Evolutionary conservation across 192 early-diverging fungal genomes (phyloP), one percentile per base, ranked within the genome.

Genomic region (Backusella mclennaniae): DNA sequence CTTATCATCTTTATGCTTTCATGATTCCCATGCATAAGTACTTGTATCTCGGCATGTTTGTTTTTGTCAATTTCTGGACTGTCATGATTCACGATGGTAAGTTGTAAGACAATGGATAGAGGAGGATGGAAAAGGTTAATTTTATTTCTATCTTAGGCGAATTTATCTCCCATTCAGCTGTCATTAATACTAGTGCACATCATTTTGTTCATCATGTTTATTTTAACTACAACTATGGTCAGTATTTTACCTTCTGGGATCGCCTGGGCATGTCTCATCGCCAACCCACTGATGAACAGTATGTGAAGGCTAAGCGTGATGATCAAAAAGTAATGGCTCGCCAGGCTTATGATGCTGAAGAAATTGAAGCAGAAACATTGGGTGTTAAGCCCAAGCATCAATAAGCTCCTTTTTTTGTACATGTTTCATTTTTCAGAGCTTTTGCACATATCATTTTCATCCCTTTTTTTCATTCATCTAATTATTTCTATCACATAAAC

Each of bases 171-270:
- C 86, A 84, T 67, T 89, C 90, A 70, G 74, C 87, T 0, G 78
- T 91, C 46, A 89, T 98, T 75, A 98, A 98, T 80, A 90, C 92
- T 17, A 91, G 95, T 3, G 98, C 98, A 9, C 98, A 99, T 79
- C 98, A 99, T 79, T 91, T 95, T n/a, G 90, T 99, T 36, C 98
- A 99, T 78, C 98, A 99, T 77, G 79, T 97, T 59, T 96, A 99
- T 85, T 99, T 99, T 84, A 97, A 98, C 88, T 99, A 98, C 90
- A 99, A 99, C 87, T 99, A 96, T 79, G 98, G 98, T 2, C 98
- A 99, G 86, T 99, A 97, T 83, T 95, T 95, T 23, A 99, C 97
- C 14, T 75, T 99, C n/a, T 99, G 96, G 93, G 96, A 95, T 76
- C 89, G 90, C 36, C 1, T 91, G 15, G 91, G 90, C 72, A 85